Evolutionary conservation across 2,329 filamentous ascomycete genomes (phyloP).

Genomic region (Pseudogymnoascus sp.): DNA sequence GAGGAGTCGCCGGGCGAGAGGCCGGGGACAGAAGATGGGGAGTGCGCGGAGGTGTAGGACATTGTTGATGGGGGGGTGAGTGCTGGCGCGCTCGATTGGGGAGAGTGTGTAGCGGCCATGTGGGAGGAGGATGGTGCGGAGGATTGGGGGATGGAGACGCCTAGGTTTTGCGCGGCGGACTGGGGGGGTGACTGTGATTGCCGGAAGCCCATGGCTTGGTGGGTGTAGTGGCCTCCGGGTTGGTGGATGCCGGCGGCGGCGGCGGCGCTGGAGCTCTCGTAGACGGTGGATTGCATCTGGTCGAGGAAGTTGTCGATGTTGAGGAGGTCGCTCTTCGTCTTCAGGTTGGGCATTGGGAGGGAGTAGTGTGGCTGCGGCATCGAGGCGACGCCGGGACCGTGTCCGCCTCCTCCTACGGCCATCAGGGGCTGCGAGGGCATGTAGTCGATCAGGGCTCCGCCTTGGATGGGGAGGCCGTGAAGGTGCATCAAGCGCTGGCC

Average conservation of each 20-base stretch:
- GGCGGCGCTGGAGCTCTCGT: slow-evolving; percentile 80
- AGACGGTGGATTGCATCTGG: slow-evolving; percentile 92
- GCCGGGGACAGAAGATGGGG: slow-evolving; percentile 50
- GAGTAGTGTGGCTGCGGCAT: slow-evolving; percentile 73
- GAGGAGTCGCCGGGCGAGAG: slow-evolving; percentile 52
- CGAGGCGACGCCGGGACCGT: slow-evolving; percentile 35
- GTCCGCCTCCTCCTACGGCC: slow-evolving; percentile 45
- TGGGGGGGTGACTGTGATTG: slow-evolving; percentile 46
- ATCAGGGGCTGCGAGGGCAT: slow-evolving; percentile 42
- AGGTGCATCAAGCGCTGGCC: slow-evolving; percentile 79
- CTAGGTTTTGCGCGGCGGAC: slow-evolving; percentile 22
- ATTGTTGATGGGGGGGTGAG: slow-evolving; percentile 67
- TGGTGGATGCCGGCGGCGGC: slow-evolving; percentile 71
- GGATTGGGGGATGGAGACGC: slow-evolving; percentile 23
- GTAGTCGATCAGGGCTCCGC: slow-evolving; percentile 46
- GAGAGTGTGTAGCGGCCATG: slow-evolving; percentile 53
- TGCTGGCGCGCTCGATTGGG: slow-evolving; percentile 54
- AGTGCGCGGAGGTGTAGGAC: slow-evolving; percentile 71
- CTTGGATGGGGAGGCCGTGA: slow-evolving; percentile 58
- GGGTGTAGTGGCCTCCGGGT: slow-evolving; percentile 58
- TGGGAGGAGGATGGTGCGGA: slow-evolving; percentile 42
- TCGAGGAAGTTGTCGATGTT: slow-evolving; percentile 93
- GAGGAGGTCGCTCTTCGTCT: slow-evolving; percentile 87
- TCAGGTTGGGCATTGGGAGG: slow-evolving; percentile 76
- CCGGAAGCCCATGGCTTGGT: slow-evolving; percentile 45